These are phyloP conservation scores for Phytophthora ohioensis DNA, from an alignment of 352 stramenopile genomes.

Conservation along the genomic window DNA sequence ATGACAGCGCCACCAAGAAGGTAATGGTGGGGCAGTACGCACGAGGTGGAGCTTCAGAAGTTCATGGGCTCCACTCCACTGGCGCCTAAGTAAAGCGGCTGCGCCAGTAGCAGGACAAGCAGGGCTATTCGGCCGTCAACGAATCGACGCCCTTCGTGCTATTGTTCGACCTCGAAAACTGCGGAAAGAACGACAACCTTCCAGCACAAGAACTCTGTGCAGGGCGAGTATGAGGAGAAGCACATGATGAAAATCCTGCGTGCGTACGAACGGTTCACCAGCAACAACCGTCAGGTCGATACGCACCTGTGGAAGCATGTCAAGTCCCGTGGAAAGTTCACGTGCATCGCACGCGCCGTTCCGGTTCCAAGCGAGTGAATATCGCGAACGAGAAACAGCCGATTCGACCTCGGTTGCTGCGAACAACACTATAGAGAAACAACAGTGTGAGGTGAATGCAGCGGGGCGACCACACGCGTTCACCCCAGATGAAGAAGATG, in stretches of 20 bases:
- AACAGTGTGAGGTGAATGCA: constrained; percentile 33
- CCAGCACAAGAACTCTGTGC: too few relatives aligned
- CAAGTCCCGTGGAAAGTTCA: constrained; percentile 67
- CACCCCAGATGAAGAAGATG: constrained; percentile 34
- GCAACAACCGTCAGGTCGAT: constrained; percentile 48
- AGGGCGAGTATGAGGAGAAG: too few relatives aligned
- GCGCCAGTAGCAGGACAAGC: too few relatives aligned
- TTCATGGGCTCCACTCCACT: too few relatives aligned
- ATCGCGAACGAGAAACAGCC: constrained; percentile 36
- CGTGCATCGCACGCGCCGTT: constrained; percentile 61
- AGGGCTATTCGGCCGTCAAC: too few relatives aligned
- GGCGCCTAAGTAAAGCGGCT: too few relatives aligned
- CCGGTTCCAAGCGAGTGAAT: constrained; percentile 34
- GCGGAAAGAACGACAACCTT: too few relatives aligned
- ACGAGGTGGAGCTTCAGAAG: too few relatives aligned
- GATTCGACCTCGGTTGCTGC: constrained; percentile 52
- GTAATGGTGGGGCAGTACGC: too few relatives aligned
- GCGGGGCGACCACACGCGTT: constrained; percentile 36
- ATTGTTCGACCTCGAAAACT: too few relatives aligned
- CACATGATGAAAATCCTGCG: constrained; percentile 20
- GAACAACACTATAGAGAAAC: constrained; percentile 48
- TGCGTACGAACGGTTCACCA: constrained; percentile 60
- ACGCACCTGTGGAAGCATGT: constrained; percentile 61
- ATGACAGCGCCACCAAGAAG: too few relatives aligned
- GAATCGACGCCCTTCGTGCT: too few relatives aligned